Percentiles rank a stretch among this genome's conserved stretches.
These are phyloP conservation scores for Ogataea corticis DNA, from an alignment of 805 yeast genomes.

Conservation along the genomic window DNA sequence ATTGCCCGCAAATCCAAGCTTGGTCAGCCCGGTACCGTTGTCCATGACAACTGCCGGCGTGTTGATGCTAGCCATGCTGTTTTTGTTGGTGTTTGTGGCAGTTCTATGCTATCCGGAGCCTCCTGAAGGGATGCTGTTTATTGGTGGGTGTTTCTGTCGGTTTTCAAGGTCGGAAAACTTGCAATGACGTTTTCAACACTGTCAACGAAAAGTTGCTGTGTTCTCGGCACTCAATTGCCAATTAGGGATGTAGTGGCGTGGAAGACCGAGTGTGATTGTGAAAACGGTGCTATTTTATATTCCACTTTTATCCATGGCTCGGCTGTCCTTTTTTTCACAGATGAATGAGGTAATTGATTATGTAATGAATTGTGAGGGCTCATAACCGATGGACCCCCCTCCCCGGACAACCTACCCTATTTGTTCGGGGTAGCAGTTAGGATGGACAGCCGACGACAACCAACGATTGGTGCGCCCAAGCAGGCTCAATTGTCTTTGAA, in stretches of 20 bases:
- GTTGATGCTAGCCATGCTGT: constrained; percentile 46
- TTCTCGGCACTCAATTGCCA: constrained; percentile 4
- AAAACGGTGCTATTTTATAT: too few relatives aligned
- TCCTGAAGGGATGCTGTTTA: background rate
- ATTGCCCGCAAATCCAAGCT: constrained; percentile 97
- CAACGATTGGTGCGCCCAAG: too few relatives aligned
- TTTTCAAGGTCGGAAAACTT: background rate
- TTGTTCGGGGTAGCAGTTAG: too few relatives aligned
- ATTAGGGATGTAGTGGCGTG: background rate
- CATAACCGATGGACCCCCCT: too few relatives aligned
- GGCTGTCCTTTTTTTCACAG: too few relatives aligned
- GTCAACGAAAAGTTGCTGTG: background rate
- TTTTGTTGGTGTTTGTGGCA: background rate
- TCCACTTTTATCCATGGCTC: too few relatives aligned
- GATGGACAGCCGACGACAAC: too few relatives aligned
- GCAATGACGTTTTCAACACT: constrained; percentile 1
- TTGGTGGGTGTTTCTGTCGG: background rate
- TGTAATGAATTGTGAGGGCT: too few relatives aligned
- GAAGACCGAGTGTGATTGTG: too few relatives aligned
- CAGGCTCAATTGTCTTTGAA: too few relatives aligned
- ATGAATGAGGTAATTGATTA: background rate
- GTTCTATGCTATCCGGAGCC: constrained; percentile 1
- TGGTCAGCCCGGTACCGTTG: constrained; percentile 98
- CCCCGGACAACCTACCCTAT: too few relatives aligned
- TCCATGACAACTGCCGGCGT: constrained; percentile 93